These are phyloP conservation scores for Coprinopsis marcescibilis DNA, from an alignment of 768 basidiomycete species.

Conservation along the genomic window DNA sequence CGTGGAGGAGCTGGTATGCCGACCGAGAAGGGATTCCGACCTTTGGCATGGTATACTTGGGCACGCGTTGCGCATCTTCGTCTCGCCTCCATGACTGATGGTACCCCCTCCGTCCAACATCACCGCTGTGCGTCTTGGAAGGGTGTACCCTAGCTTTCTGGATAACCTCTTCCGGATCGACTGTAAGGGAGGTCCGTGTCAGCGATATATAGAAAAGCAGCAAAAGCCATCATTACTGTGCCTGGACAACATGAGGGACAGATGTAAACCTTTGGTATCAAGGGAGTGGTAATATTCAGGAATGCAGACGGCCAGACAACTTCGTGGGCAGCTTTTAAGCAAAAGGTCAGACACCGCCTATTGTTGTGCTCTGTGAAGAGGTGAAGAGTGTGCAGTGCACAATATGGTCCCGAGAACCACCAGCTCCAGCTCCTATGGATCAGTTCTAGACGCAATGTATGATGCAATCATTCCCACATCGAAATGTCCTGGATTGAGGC, in stretches of 20 bases:
- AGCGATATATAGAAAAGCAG: neutral
- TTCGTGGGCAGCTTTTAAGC: too few species aligned
- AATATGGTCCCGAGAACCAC: neutral
- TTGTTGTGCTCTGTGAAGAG: too few species aligned
- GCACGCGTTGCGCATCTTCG: constrained; percentile 31
- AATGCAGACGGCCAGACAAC: too few species aligned
- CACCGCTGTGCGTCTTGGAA: constrained; percentile 28
- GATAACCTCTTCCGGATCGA: constrained; percentile 48
- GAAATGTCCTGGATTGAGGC: too few species aligned
- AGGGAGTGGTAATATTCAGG: too few species aligned
- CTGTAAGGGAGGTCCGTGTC: constrained; percentile 15
- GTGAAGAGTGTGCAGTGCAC: neutral
- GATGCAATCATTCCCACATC: neutral
- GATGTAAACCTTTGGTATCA: too few species aligned
- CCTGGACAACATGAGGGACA: constrained; percentile 34
- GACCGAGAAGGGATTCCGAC: constrained; percentile 37
- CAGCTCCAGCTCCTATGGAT: neutral
- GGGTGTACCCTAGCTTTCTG: constrained; percentile 32
- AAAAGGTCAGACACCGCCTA: too few species aligned
- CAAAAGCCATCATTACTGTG: constrained; percentile 25
- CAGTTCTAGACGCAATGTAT: neutral
- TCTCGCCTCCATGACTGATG: constrained; percentile 36
- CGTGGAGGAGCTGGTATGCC: constrained; percentile 46
- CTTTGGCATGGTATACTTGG: constrained; percentile 42
- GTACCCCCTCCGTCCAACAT: constrained; percentile 20